Evolutionary conservation across 2,329 filamentous ascomycete genomes (phyloP), one percentile per base, ranked within the genome.

Genomic region (Colletotrichum sansevieriae): DNA sequence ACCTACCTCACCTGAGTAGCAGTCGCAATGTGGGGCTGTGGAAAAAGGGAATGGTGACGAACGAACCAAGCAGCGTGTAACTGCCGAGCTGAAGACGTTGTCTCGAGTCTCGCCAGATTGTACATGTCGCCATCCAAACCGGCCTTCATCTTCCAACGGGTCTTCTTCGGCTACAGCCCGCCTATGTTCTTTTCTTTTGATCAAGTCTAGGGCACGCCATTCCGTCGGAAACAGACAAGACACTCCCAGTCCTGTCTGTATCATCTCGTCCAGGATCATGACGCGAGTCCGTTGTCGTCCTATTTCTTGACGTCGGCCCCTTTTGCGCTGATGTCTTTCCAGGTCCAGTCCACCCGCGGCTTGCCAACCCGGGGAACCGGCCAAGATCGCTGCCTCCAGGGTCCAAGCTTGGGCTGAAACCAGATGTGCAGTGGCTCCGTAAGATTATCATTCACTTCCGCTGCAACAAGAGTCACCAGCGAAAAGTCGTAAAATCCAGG

Each of bases 381-480:
- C 62, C 62, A 60, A 56, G 49, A 66, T 65, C 55, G 49, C 56
- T 66, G 47, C 43, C 62, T 57, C 39, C 67, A 62, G 57, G 57
- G 64, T 58, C 57, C 46, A 68, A 68, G 67, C 67, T 63, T 63
- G 67, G 44, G 44, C 63, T 70, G 67, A 68, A 70, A 70, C 67
- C 52, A 44, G 52, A 39, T 66, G 49, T 56, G 25, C 29, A 37
- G 63, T 63, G 67, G 57, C 56, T 52, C 52, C 58, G 58, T 63
- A 52, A 54, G 33, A 46, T 51, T 33, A 25, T 58, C 57, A 58
- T 52, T 57, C 49, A 49, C 39, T 18, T n/a, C 58, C 22, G 37
- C 43, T 22, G 7, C 43, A n/a, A 4, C 46, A 22, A 22, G 52
- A 33, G 43, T 55, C 33, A 25, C 29, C 13, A 10, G 44, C 37